Evolutionary conservation across 2,329 filamentous ascomycete genomes (phyloP).

Genomic region (Ceratocystis ficicola): DNA sequence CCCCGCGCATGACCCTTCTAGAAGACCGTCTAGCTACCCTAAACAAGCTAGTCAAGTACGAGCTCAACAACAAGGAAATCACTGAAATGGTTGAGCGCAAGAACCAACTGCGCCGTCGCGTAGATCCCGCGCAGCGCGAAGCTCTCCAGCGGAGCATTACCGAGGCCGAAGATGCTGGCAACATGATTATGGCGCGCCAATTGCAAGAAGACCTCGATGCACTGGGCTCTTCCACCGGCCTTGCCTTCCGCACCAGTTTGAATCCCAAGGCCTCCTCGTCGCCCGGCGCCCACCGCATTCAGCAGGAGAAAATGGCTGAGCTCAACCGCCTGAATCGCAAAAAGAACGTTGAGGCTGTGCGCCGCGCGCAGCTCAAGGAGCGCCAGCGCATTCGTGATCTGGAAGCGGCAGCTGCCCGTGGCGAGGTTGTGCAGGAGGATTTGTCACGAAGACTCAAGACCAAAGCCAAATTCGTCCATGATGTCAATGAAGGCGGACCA

Average conservation of each 20-base stretch:
- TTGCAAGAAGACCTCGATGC: slow-evolving; percentile 50
- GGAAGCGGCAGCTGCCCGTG: slow-evolving; percentile 49
- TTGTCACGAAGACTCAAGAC: slow-evolving; percentile 52
- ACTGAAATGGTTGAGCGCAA: slow-evolving; percentile 64
- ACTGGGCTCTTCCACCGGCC: slow-evolving; percentile 50
- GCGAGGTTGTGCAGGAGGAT: slow-evolving; percentile 49
- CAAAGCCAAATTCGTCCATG: slow-evolving; percentile 55
- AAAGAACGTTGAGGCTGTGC: slow-evolving; percentile 77
- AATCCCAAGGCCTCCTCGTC: slow-evolving; percentile 38
- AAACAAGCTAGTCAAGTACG: slow-evolving; percentile 62
- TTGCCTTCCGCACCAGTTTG: slow-evolving; percentile 59
- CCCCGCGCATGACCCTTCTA: slow-evolving; percentile 61
- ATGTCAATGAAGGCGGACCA: slow-evolving; percentile 37
- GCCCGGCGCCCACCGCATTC: slow-evolving; percentile 40
- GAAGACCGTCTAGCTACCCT: slow-evolving; percentile 67
- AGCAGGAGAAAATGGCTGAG: slow-evolving; percentile 72
- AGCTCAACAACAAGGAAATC: slow-evolving; percentile 74
- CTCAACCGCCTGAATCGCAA: slow-evolving; percentile 77
- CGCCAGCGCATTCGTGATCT: slow-evolving; percentile 49
- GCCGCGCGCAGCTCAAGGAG: slow-evolving; percentile 78
- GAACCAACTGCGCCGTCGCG: slow-evolving; percentile 53
- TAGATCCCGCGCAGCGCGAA: slow-evolving; percentile 54
- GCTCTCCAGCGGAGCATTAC: slow-evolving; percentile 53
- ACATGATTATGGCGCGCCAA: slow-evolving; percentile 44
- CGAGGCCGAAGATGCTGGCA: slow-evolving; percentile 51